Evolutionary conservation across 75 land plant species (phyloP).

Genomic region (Pinus taeda): DNA sequence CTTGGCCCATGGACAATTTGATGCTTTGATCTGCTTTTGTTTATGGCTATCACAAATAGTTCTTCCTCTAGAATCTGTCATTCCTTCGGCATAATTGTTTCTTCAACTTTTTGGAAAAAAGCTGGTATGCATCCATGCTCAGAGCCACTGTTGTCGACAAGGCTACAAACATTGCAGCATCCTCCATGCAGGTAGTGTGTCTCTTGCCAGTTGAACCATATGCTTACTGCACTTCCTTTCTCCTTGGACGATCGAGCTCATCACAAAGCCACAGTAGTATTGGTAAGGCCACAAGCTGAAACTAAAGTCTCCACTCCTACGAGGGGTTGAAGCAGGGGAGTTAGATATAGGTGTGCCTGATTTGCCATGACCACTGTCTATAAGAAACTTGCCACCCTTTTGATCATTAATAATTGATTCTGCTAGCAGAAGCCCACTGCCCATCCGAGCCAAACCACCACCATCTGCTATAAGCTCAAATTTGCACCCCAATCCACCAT

Average conservation of each 20-base stretch:
- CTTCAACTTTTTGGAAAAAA: too few relatives aligned
- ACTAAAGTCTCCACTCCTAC: constrained; percentile 35
- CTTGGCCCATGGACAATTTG: too few relatives aligned
- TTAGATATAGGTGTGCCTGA: too few relatives aligned
- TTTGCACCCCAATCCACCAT: constrained; percentile 31
- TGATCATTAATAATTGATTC: too few relatives aligned
- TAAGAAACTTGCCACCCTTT: too few relatives aligned
- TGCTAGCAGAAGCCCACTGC: too few relatives aligned
- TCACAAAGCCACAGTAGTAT: constrained; percentile 42
- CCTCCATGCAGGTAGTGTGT: constrained; percentile 67
- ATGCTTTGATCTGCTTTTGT: too few relatives aligned
- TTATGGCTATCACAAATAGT: too few relatives aligned
- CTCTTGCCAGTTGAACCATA: constrained; percentile 53
- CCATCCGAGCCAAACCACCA: constrained; percentile 2
- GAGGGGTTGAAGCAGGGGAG: constrained; percentile 31
- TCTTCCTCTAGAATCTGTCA: too few relatives aligned
- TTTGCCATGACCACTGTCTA: too few relatives aligned
- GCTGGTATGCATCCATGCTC: too few relatives aligned
- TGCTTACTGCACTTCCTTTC: constrained; percentile 53
- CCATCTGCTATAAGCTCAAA: constrained; percentile 47
- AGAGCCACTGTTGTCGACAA: constrained; percentile 71
- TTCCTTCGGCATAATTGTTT: too few relatives aligned
- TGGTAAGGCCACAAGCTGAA: constrained; percentile 22
- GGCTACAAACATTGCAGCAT: constrained; percentile 73
- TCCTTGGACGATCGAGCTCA: constrained; percentile 56